phyloP scores from a whole-genome alignment of 1,284 basidiomycete genomes.

The Schizopora paradoxa region DNA sequence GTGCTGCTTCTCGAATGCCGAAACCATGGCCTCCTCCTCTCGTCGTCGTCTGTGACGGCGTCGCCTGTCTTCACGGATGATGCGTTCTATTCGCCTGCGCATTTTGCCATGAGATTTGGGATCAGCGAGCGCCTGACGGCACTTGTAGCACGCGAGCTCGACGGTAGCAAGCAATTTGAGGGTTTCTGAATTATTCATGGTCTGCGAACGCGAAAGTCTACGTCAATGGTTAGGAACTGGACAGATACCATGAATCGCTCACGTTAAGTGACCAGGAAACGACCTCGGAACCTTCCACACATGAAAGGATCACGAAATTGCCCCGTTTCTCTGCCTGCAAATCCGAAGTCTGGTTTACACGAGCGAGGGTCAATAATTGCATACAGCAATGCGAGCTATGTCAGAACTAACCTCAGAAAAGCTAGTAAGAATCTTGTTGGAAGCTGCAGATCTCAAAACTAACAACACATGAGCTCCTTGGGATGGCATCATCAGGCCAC shows the following conservation, averaged over 20 bases:
- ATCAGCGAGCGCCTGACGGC: constrained; percentile 59
- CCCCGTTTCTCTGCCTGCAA: constrained; percentile 78
- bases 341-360: constrained; percentile 48
- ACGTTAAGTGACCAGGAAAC: constrained; percentile 83
- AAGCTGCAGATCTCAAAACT: constrained; percentile 65
- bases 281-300: constrained; percentile 63
- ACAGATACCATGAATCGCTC: constrained; percentile 21
- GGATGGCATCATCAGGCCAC: not conserved
- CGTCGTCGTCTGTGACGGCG: constrained; percentile 72
- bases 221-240: not conserved
- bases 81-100: constrained; percentile 63
- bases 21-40: constrained; percentile 73
- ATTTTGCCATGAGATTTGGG: constrained; percentile 55
- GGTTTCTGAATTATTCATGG: constrained; percentile 74
- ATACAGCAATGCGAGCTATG: constrained; percentile 9
- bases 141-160: constrained; percentile 72
- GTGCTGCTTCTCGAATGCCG: constrained; percentile 64
- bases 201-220: constrained; percentile 36
- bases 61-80: constrained; percentile 75
- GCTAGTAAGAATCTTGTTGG: constrained; percentile 60
- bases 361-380: not conserved
- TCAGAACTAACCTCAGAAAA: constrained; percentile 59
- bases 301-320: constrained; percentile 76
- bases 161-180: constrained; percentile 72
- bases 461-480: constrained; percentile 12